A percentile compares a stretch with the other conserved stretches of the same genome.
These are phyloP conservation scores for Letharia columbiana DNA, from an alignment of 495 filamentous ascomycete species.

Conservation along the genomic window DNA sequence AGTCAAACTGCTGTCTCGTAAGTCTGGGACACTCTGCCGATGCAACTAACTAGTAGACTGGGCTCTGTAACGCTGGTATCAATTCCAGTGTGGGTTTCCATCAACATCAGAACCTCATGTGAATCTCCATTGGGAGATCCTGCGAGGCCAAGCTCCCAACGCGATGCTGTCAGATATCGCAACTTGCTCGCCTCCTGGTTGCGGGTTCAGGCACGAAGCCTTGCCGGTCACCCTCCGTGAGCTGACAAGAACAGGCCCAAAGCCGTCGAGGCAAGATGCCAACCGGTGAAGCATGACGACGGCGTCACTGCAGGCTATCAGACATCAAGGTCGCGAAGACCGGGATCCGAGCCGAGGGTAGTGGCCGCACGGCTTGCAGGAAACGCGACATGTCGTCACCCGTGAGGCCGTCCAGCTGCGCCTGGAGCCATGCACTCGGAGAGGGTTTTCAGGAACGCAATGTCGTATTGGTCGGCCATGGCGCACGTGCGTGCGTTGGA, in stretches of 20 bases:
- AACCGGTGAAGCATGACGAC: no score
- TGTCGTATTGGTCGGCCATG: constrained; percentile 32
- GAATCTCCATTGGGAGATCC: not conserved
- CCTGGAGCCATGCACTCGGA: constrained; percentile 33
- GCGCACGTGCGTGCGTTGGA: constrained; percentile 26
- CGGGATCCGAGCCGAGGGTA: constrained; percentile 34
- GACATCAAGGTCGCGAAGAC: constrained; percentile 29
- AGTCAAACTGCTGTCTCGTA: not conserved
- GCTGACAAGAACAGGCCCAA: no score
- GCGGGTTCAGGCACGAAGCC: no score
- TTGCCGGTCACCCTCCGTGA: no score
- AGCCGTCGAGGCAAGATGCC: no score
- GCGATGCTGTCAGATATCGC: no score
- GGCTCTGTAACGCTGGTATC: not conserved
- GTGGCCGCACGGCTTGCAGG: constrained; percentile 32
- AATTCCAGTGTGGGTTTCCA: not conserved
- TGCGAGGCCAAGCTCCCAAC: no score
- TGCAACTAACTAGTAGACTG: not conserved
- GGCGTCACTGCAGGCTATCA: not conserved
- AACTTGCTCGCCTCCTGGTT: no score
- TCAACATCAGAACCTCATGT: not conserved
- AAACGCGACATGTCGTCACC: constrained; percentile 27
- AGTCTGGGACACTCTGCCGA: not conserved
- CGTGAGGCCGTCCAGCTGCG: constrained; percentile 26
- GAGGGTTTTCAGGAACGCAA: constrained; percentile 33